Conservation (phyloP, 2,329 filamentous ascomycete species). For the Pseudonectria buxi region DNA sequence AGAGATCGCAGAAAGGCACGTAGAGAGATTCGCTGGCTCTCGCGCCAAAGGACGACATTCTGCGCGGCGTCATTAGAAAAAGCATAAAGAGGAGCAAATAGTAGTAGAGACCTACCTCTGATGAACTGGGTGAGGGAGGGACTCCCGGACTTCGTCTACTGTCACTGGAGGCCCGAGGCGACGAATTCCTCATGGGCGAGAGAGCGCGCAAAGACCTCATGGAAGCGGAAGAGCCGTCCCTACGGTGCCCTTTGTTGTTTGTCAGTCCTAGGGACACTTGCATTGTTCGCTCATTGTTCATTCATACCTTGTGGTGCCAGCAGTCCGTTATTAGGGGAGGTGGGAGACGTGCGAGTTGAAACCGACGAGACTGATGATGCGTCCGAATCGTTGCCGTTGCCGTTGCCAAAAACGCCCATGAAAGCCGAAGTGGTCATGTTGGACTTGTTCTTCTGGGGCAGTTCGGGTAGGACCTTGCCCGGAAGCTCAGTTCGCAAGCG, state of each 20-base stretch:
- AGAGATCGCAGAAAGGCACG: constrained; percentile 85
- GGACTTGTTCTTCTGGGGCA: constrained; percentile 89
- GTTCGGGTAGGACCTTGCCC: constrained; percentile 76
- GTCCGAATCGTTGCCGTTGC: constrained; percentile 62
- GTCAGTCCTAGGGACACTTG: neutral
- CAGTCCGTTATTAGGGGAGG: constrained; percentile 4
- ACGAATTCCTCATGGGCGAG: constrained; percentile 20
- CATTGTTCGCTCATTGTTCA: neutral
- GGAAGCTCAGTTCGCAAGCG: constrained; percentile 77
- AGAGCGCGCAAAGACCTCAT: constrained; percentile 25
- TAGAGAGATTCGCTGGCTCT: constrained; percentile 85
- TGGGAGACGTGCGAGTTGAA: constrained; percentile 47
- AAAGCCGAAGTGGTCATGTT: constrained; percentile 59
- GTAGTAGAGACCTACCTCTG: constrained; percentile 17
- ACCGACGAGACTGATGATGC: constrained; percentile 73
- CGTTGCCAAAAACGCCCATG: constrained; percentile 46
- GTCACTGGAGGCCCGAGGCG: constrained; percentile 27
- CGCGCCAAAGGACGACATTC: constrained; percentile 65
- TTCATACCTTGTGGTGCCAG: constrained; percentile 22
- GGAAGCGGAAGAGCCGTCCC: constrained; percentile 22
- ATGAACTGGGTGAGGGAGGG: constrained; percentile 15
- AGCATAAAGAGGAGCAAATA: neutral
- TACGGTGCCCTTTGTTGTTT: constrained; percentile 18
- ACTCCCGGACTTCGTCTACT: constrained; percentile 22
- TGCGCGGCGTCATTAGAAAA: constrained; percentile 27